Base-by-base conservation (phyloP, 805 yeast genomes). In the Cyberlindnera misumaiensis region DNA sequence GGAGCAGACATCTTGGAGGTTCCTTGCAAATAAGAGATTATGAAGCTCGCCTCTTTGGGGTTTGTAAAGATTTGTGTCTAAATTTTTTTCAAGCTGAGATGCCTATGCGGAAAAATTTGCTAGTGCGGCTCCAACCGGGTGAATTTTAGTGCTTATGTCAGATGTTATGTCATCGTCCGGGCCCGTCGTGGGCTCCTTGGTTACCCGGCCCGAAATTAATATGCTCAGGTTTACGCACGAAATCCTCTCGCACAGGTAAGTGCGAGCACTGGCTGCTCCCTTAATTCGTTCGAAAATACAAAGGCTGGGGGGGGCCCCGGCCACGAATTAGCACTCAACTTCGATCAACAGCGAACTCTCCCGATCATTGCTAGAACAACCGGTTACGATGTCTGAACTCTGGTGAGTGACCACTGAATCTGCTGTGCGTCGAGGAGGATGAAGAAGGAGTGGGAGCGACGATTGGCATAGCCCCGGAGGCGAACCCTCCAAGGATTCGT, bases 1-100 rank as follows among this genome's bases (percentile, higher is more conserved):
- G 94, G 87, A 49, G 87, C 75, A 64, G 90, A 82, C 90, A 83
- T 85, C 41, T 33, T 20, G 52, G 70, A 66, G 68, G 71, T 67
- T 67, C 71, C 71, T 66, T 67, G 71, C 71, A 48, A 52, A 43
- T 28, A 29, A 17, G 32, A 29, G 36, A 44, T 20, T 20, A 20
- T 20, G 24, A 42, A 51, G 59, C 59, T 54, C 59, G 59, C 59
- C 59, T 54, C 58, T 46, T 37, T n/a, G n/a, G 36, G 38, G 24
- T 16, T 24, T 13, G 29, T 16, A 18, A 25, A 11, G n/a, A 13
- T 9, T 12, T n/a, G 11, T n/a, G 27, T 9, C 28, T 12, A 20
- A 32, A 22, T n/a, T 32, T 22, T 32, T 28, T 28, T 28, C 11
- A 28, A 20, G 24, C 24, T 20, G 24, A 20, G 24, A 20, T 20